Evolutionary conservation across 306 rosid genomes (phyloP).

Genomic region (Prunus dulcis): DNA sequence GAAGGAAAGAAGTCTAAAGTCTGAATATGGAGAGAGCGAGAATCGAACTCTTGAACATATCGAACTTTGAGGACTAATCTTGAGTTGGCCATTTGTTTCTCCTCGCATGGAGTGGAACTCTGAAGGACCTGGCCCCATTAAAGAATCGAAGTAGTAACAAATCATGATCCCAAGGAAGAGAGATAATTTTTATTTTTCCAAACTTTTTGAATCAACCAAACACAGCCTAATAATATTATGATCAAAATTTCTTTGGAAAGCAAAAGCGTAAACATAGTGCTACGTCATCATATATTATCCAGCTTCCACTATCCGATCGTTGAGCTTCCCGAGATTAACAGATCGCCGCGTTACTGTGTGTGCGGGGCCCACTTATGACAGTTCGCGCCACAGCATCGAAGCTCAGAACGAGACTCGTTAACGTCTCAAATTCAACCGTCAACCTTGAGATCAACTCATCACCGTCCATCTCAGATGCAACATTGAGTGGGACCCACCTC

Average conservation of each 20-base stretch:
- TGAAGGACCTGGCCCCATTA: too few relatives aligned
- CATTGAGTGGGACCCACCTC: background rate
- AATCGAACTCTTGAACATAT: too few relatives aligned
- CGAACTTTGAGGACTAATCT: too few relatives aligned
- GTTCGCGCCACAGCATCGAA: background rate
- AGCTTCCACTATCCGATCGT: background rate
- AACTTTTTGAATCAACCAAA: background rate
- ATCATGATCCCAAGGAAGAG: background rate
- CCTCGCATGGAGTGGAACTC: too few relatives aligned
- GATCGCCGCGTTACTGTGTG: slow-evolving; percentile 3
- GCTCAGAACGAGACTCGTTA: background rate
- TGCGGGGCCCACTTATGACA: background rate
- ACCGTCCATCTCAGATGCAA: background rate
- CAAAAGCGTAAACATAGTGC: background rate
- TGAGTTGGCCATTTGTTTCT: too few relatives aligned
- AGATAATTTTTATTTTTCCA: background rate
- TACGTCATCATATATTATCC: background rate
- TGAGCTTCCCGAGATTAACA: slow-evolving; percentile 15
- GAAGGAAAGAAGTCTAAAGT: too few relatives aligned
- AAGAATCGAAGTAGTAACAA: background rate
- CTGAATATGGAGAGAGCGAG: too few relatives aligned
- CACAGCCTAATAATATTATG: background rate
- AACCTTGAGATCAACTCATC: background rate
- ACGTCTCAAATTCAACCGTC: background rate
- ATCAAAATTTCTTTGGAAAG: background rate